A percentile compares a stretch with the other conserved stretches of the same genome.
phyloP scores from a whole-genome alignment of 495 filamentous ascomycete genomes.

The Penicillium coffeae region DNA sequence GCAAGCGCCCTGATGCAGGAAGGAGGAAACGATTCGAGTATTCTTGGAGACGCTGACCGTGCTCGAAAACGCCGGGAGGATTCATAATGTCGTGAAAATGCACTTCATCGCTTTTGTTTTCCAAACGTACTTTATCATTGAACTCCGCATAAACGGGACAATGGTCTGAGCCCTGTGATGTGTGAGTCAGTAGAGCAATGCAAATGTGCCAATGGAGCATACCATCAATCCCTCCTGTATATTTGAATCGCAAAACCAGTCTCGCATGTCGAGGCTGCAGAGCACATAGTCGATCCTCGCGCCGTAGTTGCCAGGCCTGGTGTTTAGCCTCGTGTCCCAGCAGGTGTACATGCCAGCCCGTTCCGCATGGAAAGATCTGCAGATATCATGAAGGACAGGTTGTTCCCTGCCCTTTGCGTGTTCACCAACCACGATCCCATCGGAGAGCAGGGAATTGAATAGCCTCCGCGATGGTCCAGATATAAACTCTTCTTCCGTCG shows the following conservation, averaged over 20 bases:
- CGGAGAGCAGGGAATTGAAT: conserved; percentile 78
- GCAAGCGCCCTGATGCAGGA: conserved; percentile 73
- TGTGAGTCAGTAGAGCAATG: conserved; percentile 8
- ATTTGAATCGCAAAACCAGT: conserved; percentile 82
- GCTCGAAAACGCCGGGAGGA: conserved; percentile 66
- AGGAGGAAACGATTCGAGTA: conserved; percentile 63
- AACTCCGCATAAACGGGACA: conserved; percentile 87
- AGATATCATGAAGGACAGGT: conserved; percentile 81
- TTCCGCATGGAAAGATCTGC: conserved; percentile 73
- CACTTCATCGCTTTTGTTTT: conserved; percentile 46
- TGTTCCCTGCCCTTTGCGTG: conserved; percentile 69
- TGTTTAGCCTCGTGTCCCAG: conserved; percentile 84
- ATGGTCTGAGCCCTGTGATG: conserved; percentile 78
- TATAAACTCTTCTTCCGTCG: conserved; percentile 65
- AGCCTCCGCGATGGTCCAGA: conserved; percentile 71
- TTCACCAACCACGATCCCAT: conserved; percentile 64
- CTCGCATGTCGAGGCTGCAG: conserved; percentile 72
- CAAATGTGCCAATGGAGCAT: background rate
- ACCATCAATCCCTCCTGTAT: conserved; percentile 93
- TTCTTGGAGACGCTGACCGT: conserved; percentile 64
- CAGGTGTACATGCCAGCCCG: conserved; percentile 93
- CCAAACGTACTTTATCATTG: conserved; percentile 54
- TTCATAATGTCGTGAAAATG: conserved; percentile 76
- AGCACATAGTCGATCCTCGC: conserved; percentile 91
- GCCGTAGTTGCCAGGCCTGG: conserved; percentile 85